Percentiles rank a stretch among this genome's conserved stretches.
phyloP scores from a whole-genome alignment of 2,329 filamentous ascomycete genomes.

The Aureobasidium vineae region DNA sequence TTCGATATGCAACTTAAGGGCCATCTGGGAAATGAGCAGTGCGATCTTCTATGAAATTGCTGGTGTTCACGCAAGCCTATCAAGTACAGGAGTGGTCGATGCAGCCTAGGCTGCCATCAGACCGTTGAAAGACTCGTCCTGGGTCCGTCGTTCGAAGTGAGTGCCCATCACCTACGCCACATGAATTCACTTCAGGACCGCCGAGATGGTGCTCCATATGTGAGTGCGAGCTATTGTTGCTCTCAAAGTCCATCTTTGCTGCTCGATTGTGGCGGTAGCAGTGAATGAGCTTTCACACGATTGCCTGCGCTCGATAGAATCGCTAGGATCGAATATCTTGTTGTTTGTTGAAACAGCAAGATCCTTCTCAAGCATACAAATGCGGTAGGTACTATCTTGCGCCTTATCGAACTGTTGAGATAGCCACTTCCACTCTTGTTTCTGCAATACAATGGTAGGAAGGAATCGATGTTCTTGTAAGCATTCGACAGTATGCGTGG shows the following conservation, averaged over 20 bases:
- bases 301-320: not conserved
- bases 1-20: too few relatives aligned
- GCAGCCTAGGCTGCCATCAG: not conserved
- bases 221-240: not conserved
- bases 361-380: not conserved
- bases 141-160: not conserved
- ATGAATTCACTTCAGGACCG: not conserved
- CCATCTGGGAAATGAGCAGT: not conserved
- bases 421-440: not conserved
- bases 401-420: not conserved
- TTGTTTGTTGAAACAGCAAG: not conserved
- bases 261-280: not conserved
- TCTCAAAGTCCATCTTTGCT: not conserved
- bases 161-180: not conserved
- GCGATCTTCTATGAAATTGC: not conserved
- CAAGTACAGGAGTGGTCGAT: not conserved
- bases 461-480: not conserved
- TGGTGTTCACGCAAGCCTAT: not conserved
- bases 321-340: not conserved
- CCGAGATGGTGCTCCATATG: too few relatives aligned
- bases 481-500: too few relatives aligned
- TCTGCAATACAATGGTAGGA: not conserved
- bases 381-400: not conserved
- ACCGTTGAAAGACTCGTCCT: not conserved
- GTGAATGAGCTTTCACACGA: not conserved